A percentile compares a stretch with the other conserved stretches of the same genome.
These are phyloP conservation scores for Rosa lucieae DNA, from an alignment of 306 rosid genomes.

Conservation along the genomic window DNA sequence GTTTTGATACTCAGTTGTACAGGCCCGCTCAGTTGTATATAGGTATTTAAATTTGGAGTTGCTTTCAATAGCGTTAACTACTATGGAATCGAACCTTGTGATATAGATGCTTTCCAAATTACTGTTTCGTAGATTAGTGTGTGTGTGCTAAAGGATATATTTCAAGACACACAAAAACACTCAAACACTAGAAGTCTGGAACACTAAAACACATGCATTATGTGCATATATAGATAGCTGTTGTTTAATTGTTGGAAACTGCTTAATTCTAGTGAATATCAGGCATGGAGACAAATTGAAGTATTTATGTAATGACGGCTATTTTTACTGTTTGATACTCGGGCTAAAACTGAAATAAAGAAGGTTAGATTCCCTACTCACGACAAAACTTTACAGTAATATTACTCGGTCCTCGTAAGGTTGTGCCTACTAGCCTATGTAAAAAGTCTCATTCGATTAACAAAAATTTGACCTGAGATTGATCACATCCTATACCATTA, in stretches of 20 bases:
- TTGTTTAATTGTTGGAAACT: not conserved
- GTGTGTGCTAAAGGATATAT: not conserved
- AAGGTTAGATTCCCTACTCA: not conserved
- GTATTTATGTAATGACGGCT: not conserved
- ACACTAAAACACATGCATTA: not conserved
- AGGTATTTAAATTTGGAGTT: not conserved
- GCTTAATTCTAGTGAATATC: not conserved
- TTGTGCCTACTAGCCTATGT: no score
- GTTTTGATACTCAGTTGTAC: not conserved
- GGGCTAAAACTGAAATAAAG: not conserved
- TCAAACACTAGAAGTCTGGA: not conserved
- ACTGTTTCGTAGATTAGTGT: not conserved
- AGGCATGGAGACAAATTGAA: not conserved
- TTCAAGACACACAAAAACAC: not conserved
- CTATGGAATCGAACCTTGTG: slow-evolving; percentile 18
- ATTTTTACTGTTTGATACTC: not conserved
- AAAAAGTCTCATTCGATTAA: no score
- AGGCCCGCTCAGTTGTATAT: not conserved
- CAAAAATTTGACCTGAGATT: no score
- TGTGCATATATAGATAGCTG: not conserved
- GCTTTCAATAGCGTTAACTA: not conserved
- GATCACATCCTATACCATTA: no score
- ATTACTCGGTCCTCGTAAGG: no score
- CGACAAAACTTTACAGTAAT: no score
- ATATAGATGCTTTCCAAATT: not conserved